These are phyloP conservation scores for Solanum chiquidenum DNA, from an alignment of 257 asterid species.

Conservation along the genomic window DNA sequence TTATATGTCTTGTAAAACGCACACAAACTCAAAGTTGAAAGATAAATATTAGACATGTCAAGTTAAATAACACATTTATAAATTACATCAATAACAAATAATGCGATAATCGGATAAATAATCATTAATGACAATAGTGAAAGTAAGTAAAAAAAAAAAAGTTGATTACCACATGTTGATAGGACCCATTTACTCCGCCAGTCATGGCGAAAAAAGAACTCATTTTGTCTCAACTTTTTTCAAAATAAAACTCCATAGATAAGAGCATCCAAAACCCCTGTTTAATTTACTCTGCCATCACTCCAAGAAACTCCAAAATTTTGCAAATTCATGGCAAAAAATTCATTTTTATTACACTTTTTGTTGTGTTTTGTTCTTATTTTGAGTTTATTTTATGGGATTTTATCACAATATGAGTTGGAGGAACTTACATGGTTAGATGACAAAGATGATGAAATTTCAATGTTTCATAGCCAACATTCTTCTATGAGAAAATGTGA, in stretches of 20 bases:
- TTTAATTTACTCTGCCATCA: background rate
- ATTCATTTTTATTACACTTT: conserved; percentile 1
- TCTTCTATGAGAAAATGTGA: conserved; percentile 50
- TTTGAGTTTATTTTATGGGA: background rate
- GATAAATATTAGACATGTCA: background rate
- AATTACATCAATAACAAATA: background rate
- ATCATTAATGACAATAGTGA: background rate
- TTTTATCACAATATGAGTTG: conserved; percentile 27
- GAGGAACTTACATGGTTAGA: conserved; percentile 55
- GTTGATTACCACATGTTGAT: background rate
- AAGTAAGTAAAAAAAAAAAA: background rate
- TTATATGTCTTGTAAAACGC: background rate
- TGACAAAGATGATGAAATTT: conserved; percentile 41
- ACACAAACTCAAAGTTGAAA: no score
- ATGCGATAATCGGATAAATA: background rate
- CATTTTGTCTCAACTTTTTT: conserved; percentile 6
- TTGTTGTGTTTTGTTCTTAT: conserved; percentile 5
- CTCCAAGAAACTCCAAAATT: background rate
- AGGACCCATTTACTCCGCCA: conserved; percentile 33
- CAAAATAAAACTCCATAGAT: background rate
- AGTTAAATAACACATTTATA: background rate
- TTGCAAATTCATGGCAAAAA: conserved; percentile 22
- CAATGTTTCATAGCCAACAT: conserved; percentile 38
- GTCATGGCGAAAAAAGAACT: conserved; percentile 34
- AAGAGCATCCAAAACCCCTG: background rate